phyloP scores from a whole-genome alignment of 768 basidiomycete species.

The Rhizopogon sp. region DNA sequence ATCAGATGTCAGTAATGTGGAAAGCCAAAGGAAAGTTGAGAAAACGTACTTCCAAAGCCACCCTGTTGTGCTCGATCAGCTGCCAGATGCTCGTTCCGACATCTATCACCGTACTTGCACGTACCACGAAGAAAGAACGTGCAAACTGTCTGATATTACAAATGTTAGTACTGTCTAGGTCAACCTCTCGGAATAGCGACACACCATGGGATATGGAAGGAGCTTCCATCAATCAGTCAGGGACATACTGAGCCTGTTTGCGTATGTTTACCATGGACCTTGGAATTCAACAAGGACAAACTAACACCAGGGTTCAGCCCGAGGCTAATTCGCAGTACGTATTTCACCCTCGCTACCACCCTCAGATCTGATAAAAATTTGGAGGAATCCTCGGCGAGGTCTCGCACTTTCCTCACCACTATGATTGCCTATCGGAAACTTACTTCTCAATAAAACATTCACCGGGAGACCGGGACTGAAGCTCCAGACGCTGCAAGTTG shows the following conservation, averaged over 20 bases:
- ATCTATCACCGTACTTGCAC: slow-evolving; percentile 62
- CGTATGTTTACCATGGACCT: slow-evolving; percentile 9
- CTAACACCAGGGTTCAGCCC: neutral
- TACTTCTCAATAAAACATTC: no score
- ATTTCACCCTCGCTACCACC: no score
- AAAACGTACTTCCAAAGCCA: slow-evolving; percentile 49
- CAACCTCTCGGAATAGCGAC: neutral
- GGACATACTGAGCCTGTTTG: slow-evolving; percentile 2
- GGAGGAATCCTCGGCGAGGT: no score
- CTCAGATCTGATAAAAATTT: no score
- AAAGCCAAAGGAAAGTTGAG: slow-evolving; percentile 1
- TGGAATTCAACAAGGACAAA: slow-evolving; percentile 15
- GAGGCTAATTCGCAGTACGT: no score
- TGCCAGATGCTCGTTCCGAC: slow-evolving; percentile 60
- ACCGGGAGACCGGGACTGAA: no score
- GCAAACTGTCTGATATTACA: slow-evolving; percentile 45
- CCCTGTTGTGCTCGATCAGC: slow-evolving; percentile 24
- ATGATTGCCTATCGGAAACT: no score
- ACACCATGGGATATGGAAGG: neutral
- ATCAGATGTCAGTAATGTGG: slow-evolving; percentile 8
- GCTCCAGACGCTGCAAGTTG: no score
- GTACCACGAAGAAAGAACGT: slow-evolving; percentile 56
- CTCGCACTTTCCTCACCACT: no score
- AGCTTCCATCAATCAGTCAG: no score
- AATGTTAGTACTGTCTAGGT: neutral